Percentiles rank a stretch among this genome's conserved stretches.
These are phyloP conservation scores for Gracilaria domingensis DNA, from an alignment of 23 red algal genomes.

Conservation along the genomic window DNA sequence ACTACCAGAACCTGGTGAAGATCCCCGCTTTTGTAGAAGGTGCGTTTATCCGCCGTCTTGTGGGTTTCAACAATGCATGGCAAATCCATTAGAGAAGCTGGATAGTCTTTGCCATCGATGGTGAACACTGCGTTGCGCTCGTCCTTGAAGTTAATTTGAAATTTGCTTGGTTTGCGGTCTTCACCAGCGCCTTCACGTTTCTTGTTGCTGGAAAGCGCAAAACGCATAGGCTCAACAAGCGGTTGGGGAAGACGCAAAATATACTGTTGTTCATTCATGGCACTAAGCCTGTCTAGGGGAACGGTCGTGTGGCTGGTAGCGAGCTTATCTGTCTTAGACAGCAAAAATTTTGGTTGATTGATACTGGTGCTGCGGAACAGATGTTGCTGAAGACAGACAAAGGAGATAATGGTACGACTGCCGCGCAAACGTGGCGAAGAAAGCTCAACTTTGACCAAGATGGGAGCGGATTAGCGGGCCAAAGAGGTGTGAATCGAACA, in stretches of 20 bases:
- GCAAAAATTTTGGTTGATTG: not conserved
- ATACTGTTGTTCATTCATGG: conserved; percentile 93
- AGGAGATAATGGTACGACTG: too few species aligned
- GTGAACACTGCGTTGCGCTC: conserved; percentile 83
- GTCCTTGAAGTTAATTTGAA: conserved; percentile 71
- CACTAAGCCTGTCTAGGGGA: not conserved
- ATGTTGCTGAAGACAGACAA: too few species aligned
- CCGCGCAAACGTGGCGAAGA: too few species aligned
- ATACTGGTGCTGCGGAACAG: not conserved
- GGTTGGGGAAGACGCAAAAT: conserved; percentile 87
- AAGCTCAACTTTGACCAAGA: too few species aligned
- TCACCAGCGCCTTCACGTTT: conserved; percentile 58
- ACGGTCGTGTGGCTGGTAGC: not conserved
- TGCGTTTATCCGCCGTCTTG: conserved; percentile 87
- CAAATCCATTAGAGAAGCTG: conserved; percentile 91
- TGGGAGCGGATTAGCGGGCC: too few species aligned
- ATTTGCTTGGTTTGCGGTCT: conserved; percentile 36
- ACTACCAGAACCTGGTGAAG: conserved; percentile 91
- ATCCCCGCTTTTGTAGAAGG: conserved; percentile 92
- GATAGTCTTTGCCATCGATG: conserved; percentile 78
- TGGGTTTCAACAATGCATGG: conserved; percentile 90
- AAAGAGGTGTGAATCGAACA: too few species aligned
- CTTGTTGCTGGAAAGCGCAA: conserved; percentile 76
- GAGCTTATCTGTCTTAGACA: not conserved
- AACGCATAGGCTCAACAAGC: conserved; percentile 72